A percentile compares a stretch with the other conserved stretches of the same genome.
Evolutionary conservation across 495 filamentous ascomycete genomes (phyloP).

Genomic region (Hypoxylon intermedium): DNA sequence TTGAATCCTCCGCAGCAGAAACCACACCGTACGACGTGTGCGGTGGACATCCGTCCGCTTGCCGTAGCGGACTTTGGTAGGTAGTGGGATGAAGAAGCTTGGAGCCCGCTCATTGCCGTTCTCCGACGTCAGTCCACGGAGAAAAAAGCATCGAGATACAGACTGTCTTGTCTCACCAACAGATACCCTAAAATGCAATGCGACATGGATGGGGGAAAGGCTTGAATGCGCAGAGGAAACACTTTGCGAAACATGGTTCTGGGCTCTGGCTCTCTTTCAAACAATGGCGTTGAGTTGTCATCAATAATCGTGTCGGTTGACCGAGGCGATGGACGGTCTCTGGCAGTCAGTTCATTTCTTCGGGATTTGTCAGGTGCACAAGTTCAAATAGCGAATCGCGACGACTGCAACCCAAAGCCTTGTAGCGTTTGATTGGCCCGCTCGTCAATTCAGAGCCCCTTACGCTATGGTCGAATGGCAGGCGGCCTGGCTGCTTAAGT

Average conservation of each 20-base stretch:
- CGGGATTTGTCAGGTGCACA: conserved; percentile 36
- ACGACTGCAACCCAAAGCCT: conserved; percentile 27
- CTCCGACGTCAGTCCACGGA: background rate
- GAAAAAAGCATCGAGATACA: too few relatives aligned
- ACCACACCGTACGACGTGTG: background rate
- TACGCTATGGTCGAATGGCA: conserved; percentile 16
- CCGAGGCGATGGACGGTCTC: conserved; percentile 12
- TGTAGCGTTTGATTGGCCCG: conserved; percentile 10
- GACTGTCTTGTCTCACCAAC: too few relatives aligned
- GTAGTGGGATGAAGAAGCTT: background rate
- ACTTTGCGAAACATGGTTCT: conserved; percentile 31
- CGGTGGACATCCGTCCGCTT: background rate
- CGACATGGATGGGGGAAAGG: conserved; percentile 19
- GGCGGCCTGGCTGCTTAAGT: conserved; percentile 6
- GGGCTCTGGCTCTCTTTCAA: conserved; percentile 8
- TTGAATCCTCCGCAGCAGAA: background rate
- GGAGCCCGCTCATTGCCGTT: conserved; percentile 15
- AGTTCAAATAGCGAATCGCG: conserved; percentile 38
- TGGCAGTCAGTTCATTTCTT: conserved; percentile 25
- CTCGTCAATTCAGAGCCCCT: conserved; percentile 3
- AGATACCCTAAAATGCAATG: conserved; percentile 4
- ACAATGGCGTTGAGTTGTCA: conserved; percentile 28
- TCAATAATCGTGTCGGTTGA: conserved; percentile 33
- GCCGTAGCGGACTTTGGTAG: conserved; percentile 10
- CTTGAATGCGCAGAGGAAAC: conserved; percentile 8